Base-by-base conservation (phyloP, 768 basidiomycete species). In the Hygrophorus russula region DNA sequence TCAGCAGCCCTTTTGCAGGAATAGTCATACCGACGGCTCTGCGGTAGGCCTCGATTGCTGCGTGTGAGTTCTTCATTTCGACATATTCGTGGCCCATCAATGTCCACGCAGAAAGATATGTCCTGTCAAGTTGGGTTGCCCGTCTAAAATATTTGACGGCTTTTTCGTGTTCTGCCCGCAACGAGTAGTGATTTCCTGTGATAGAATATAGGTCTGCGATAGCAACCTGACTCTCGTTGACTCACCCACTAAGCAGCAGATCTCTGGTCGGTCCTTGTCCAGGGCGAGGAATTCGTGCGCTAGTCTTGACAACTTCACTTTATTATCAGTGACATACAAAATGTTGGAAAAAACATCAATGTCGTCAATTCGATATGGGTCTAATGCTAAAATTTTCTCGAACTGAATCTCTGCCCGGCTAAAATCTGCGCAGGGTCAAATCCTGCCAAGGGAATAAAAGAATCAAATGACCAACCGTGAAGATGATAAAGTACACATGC, bases 51-150 rank as follows among this genome's bases (percentile, higher is more conserved):
- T 98, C 96, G 44, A 98, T 96, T 12, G 96, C 94, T 2, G 96
- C 96, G 68, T 98, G 93, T 4, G 91, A 91, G 60, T 99, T 98
- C 65, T 98, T 98, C 82, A 96, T 82, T 64, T 99, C 96, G 35
- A 99, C 86, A 54, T 87, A 97, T 62, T 98, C 96, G 56, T 99
- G 96, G 1, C 96, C 96, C 90, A 99, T 92, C 49, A 99, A 65
- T 3, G 94, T 98, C 96, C 96, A 99, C 4, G 96, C 96, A 5
- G 92, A 87, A 36, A 98, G 71, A 62, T 92, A 98, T 1, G 86
- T 92, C 44, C 87, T 76, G 60, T 99, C 93, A 37, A 99, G 76
- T 55, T 93, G 83, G n/a, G 92, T 86, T 6, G 94, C 91, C 46
- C 93, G 76, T 49, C 83, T 74, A 64, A 98, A 98, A 62, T 97